phyloP scores from a whole-genome alignment of 2,329 filamentous ascomycete genomes.

The Monascus ruber region DNA sequence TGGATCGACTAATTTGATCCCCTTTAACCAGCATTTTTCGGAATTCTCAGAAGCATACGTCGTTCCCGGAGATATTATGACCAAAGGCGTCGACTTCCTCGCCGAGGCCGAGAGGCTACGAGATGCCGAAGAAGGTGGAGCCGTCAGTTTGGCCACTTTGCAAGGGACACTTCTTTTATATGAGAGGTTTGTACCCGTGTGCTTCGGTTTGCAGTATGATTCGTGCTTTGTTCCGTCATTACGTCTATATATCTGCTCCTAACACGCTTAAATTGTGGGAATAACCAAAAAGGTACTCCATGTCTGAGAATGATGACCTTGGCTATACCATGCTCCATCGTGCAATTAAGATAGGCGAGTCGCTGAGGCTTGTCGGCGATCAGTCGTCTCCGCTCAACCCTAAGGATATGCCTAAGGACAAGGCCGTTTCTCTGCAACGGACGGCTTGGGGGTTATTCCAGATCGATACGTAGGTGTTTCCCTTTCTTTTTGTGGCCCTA shows the following conservation, averaged over 20 bases:
- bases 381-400: slow-evolving; percentile 3
- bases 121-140: slow-evolving; percentile 10
- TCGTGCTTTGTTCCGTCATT: too few relatives aligned
- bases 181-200: slow-evolving; percentile 16
- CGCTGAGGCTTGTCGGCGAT: slow-evolving; percentile 20
- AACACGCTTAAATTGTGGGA: background rate
- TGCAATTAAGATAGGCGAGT: slow-evolving; percentile 23
- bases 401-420: slow-evolving; percentile 16
- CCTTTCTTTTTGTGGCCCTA: too few relatives aligned
- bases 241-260: background rate
- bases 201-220: too few relatives aligned
- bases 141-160: slow-evolving; percentile 16
- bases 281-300: slow-evolving; percentile 17
- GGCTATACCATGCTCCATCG: slow-evolving; percentile 28
- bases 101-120: slow-evolving; percentile 24
- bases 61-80: slow-evolving; percentile 23
- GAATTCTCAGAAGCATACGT: slow-evolving; percentile 29
- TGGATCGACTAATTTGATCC: background rate
- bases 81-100: slow-evolving; percentile 25
- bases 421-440: slow-evolving; percentile 18
- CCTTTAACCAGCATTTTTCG: slow-evolving; percentile 20
- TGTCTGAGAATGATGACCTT: slow-evolving; percentile 24
- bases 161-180: slow-evolving; percentile 27
- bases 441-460: slow-evolving; percentile 29
- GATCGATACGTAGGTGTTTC: slow-evolving; percentile 24